Percentiles rank a stretch among this genome's conserved stretches.
phyloP scores from a whole-genome alignment of 371 early-diverging fungal genomes.

The Vairimorpha ceranae region DNA sequence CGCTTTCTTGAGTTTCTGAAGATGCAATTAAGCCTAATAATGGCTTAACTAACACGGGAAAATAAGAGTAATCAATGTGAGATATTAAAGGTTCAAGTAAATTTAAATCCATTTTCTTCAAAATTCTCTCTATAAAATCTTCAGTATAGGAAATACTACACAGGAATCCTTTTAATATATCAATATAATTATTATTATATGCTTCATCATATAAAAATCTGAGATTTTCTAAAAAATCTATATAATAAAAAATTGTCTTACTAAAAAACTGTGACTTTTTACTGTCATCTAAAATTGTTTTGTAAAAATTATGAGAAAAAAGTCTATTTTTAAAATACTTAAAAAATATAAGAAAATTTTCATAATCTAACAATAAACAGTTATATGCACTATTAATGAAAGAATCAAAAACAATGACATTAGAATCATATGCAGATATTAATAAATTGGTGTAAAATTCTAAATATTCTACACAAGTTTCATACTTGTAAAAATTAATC shows the following conservation, averaged over 20 bases:
- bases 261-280: constrained; percentile 22
- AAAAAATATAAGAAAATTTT: constrained; percentile 24
- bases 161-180: constrained; percentile 43
- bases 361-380: constrained; percentile 3
- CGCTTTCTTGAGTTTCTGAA: neutral
- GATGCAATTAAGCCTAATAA: constrained; percentile 5
- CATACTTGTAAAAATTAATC: constrained; percentile 5
- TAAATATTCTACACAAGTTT: constrained; percentile 21
- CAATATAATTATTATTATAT: constrained; percentile 26
- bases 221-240: neutral
- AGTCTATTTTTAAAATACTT: neutral
- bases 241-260: constrained; percentile 26
- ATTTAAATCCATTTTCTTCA: constrained; percentile 31
- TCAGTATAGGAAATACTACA: constrained; percentile 26
- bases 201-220: constrained; percentile 32
- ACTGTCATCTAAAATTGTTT: neutral
- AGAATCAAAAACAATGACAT: neutral
- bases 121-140: constrained; percentile 18
- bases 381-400: constrained; percentile 12
- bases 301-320: neutral
- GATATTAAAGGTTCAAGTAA: constrained; percentile 22
- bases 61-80: constrained; percentile 25
- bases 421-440: constrained; percentile 3
- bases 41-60: constrained; percentile 34
- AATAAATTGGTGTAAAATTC: constrained; percentile 13